Conservation (phyloP, 2,329 filamentous ascomycete species). For the Pseudogymnoascus pannorum region DNA sequence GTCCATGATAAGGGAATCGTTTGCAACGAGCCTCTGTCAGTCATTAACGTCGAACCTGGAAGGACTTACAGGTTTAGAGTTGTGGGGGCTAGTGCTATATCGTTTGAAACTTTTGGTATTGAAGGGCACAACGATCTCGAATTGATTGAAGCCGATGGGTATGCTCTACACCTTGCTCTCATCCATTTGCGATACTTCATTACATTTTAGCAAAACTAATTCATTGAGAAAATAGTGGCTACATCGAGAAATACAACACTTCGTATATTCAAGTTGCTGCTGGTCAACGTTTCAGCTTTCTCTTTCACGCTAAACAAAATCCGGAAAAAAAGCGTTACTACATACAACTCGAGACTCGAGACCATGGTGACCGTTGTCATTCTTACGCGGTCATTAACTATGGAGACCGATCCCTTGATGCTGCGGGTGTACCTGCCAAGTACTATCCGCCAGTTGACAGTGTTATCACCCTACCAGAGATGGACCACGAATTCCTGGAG, state of each 20-base stretch:
- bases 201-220: constrained; percentile 19
- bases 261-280: constrained; percentile 39
- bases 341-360: constrained; percentile 39
- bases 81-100: constrained; percentile 49
- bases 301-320: constrained; percentile 37
- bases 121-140: constrained; percentile 48
- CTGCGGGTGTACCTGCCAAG: constrained; percentile 19
- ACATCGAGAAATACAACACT: constrained; percentile 34
- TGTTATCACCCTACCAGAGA: constrained; percentile 23
- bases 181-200: not conserved
- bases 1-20: constrained; percentile 15
- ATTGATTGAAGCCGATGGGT: constrained; percentile 54
- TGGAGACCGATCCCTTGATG: constrained; percentile 12
- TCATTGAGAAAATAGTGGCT: constrained; percentile 26
- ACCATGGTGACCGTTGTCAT: constrained; percentile 33
- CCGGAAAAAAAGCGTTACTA: constrained; percentile 31
- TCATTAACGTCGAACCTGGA: constrained; percentile 52
- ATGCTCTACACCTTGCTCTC: constrained; percentile 12
- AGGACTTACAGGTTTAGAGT: constrained; percentile 56
- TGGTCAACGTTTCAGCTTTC: constrained; percentile 44
- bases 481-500: constrained; percentile 25
- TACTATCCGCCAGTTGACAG: constrained; percentile 14
- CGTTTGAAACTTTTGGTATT: constrained; percentile 45
- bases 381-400: constrained; percentile 39
- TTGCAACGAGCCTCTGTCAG: constrained; percentile 28